These are phyloP conservation scores for Ustilago loliicola DNA, from an alignment of 1,284 basidiomycete species.

Conservation along the genomic window DNA sequence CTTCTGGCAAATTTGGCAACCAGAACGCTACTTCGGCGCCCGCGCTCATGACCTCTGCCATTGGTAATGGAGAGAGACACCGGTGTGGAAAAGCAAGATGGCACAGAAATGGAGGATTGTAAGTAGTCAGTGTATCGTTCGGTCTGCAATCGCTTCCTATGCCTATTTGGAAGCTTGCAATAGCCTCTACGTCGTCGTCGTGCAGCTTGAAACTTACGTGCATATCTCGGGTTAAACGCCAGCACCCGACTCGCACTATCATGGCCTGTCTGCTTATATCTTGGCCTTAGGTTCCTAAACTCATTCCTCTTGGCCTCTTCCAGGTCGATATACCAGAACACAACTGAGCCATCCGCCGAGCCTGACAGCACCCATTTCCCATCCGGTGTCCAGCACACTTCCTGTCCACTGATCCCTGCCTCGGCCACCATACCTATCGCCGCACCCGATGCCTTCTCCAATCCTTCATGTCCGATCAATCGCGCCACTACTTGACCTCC, in stretches of 20 bases:
- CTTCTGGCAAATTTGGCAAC: conserved; percentile 58
- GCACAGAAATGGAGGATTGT: background rate
- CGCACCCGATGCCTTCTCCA: conserved; percentile 50
- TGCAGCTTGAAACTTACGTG: conserved; percentile 52
- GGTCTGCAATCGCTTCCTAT: background rate
- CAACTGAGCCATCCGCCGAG: conserved; percentile 35
- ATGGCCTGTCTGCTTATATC: conserved; percentile 52
- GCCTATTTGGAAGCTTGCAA: background rate
- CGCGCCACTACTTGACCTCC: conserved; percentile 45
- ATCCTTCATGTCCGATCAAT: conserved; percentile 60
- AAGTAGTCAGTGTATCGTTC: background rate
- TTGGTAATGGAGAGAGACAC: background rate
- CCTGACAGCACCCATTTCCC: conserved; percentile 64
- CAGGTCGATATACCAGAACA: conserved; percentile 56
- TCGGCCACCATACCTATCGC: conserved; percentile 61
- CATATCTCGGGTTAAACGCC: conserved; percentile 64
- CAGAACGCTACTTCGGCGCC: conserved; percentile 63
- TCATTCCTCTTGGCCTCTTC: conserved; percentile 37
- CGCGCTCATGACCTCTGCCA: conserved; percentile 59
- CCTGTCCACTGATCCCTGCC: conserved; percentile 66
- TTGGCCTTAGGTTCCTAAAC: conserved; percentile 31
- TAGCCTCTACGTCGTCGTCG: no score
- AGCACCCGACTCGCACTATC: conserved; percentile 54
- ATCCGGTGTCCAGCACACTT: conserved; percentile 65
- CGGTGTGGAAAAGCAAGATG: background rate